Evolutionary conservation across 306 rosid species (phyloP).

Genomic region (Clitoria ternatea): DNA sequence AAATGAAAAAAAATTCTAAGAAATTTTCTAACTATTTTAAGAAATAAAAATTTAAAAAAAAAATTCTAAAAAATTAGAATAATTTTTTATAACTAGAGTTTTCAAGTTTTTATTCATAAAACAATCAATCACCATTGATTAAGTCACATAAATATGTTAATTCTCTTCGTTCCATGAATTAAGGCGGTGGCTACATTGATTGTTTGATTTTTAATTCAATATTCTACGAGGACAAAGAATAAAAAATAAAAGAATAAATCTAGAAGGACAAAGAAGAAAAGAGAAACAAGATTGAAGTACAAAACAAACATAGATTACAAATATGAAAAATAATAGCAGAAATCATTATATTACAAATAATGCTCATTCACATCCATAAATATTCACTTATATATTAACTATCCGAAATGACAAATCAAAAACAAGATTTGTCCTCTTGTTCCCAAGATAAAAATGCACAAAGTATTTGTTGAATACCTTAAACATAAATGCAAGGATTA

Average conservation of each 20-base stretch:
- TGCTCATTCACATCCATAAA: conserved; percentile 8
- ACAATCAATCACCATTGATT: not conserved
- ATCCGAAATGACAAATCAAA: conserved; percentile 21
- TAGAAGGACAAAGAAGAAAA: not conserved
- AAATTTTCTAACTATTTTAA: too few species aligned
- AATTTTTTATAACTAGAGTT: too few species aligned
- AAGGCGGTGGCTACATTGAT: conserved; percentile 10
- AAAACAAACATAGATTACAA: not conserved
- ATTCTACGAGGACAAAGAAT: not conserved
- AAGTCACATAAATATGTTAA: not conserved
- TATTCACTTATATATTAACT: conserved; percentile 15
- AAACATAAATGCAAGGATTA: not conserved
- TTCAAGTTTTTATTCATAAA: conserved; percentile 11
- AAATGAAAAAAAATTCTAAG: too few species aligned
- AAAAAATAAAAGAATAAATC: not conserved
- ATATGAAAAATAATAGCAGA: too few species aligned
- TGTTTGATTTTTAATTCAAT: not conserved
- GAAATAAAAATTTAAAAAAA: too few species aligned
- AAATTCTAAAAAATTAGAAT: too few species aligned
- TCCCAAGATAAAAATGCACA: not conserved
- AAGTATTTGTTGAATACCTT: not conserved
- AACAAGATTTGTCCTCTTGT: conserved; percentile 19
- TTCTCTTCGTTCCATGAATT: conserved; percentile 13
- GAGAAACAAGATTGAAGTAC: not conserved
- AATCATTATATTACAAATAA: too few species aligned